These are phyloP conservation scores for Talaromyces nanjingensis DNA, from an alignment of 495 filamentous ascomycete species.

Conservation along the genomic window DNA sequence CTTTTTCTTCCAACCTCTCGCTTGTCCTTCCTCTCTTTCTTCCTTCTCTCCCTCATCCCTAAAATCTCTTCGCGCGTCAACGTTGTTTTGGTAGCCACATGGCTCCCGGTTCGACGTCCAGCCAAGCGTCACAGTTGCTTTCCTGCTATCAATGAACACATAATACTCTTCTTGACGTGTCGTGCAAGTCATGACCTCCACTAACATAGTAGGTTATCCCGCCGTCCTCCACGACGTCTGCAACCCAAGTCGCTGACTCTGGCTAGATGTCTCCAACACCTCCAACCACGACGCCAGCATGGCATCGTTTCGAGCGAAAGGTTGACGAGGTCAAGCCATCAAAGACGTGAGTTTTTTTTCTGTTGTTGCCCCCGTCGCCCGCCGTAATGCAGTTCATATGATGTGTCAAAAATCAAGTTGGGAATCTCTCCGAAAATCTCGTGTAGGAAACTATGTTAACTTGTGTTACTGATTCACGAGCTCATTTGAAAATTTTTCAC, in stretches of 20 bases:
- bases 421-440: conserved; percentile 97
- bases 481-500: conserved; percentile 5
- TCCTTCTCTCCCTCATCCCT: conserved; percentile 10
- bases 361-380: conserved; percentile 1
- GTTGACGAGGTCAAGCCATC: conserved; percentile 80
- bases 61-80: conserved; percentile 8
- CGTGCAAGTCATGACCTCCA: conserved; percentile 7
- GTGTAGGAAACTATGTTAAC: conserved; percentile 82
- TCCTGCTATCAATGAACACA: not conserved
- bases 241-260: conserved; percentile 23
- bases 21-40: conserved; percentile 17
- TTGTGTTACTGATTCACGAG: conserved; percentile 57
- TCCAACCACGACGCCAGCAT: conserved; percentile 59
- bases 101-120: conserved; percentile 18
- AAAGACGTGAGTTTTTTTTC: conserved; percentile 66
- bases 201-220: conserved; percentile 2
- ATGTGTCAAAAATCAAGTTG: conserved; percentile 89
- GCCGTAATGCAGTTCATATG: conserved; percentile 41
- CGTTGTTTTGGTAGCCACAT: conserved; percentile 15
- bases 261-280: conserved; percentile 55
- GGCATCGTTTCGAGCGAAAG: conserved; percentile 68
- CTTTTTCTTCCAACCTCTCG: conserved; percentile 17
- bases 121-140: not conserved
- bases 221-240: not conserved
- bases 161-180: not conserved